A percentile compares a stretch with the other conserved stretches of the same genome.
Conservation (phyloP, 768 basidiomycete genomes). For the Hebeloma cylindrosporum region DNA sequence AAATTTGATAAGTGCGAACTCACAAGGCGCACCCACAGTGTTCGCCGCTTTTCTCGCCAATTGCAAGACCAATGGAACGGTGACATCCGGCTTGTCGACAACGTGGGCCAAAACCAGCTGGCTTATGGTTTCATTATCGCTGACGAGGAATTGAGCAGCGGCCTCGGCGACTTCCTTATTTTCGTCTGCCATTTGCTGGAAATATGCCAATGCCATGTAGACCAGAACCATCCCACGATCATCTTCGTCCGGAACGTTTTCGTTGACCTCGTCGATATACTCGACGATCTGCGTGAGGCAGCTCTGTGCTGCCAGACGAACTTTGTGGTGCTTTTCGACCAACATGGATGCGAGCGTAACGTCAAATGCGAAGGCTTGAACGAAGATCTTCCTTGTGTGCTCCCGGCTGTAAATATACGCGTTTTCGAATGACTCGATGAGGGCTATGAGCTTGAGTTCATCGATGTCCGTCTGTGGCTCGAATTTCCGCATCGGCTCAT, state of each 20-base stretch:
- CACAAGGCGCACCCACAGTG: conserved; percentile 8
- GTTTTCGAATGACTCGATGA: conserved; percentile 16
- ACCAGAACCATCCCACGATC: not conserved
- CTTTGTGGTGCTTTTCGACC: not conserved
- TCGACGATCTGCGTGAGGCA: conserved; percentile 12
- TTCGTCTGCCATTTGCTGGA: not conserved
- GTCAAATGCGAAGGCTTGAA: conserved; percentile 12
- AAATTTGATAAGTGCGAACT: conserved; percentile 13
- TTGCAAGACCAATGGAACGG: conserved; percentile 1
- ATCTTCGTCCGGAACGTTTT: conserved; percentile 2
- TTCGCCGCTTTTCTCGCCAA: conserved; percentile 9
- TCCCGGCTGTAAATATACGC: conserved; percentile 2
- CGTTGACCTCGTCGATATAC: conserved; percentile 9
- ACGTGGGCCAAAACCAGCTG: not conserved
- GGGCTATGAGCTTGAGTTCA: not conserved
- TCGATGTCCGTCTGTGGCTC: not conserved
- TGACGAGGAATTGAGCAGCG: conserved; percentile 2
- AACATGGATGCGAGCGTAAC: not conserved
- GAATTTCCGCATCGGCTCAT: not conserved
- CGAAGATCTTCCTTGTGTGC: conserved; percentile 8
- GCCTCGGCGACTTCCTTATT: conserved; percentile 1
- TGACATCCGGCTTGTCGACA: conserved; percentile 1
- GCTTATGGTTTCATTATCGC: conserved; percentile 5
- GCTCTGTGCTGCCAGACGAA: conserved; percentile 10
- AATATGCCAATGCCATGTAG: not conserved